A percentile compares a stretch with the other conserved stretches of the same genome.
Conservation (phyloP, 257 asterid species). For the Eucommia ulmoides region DNA sequence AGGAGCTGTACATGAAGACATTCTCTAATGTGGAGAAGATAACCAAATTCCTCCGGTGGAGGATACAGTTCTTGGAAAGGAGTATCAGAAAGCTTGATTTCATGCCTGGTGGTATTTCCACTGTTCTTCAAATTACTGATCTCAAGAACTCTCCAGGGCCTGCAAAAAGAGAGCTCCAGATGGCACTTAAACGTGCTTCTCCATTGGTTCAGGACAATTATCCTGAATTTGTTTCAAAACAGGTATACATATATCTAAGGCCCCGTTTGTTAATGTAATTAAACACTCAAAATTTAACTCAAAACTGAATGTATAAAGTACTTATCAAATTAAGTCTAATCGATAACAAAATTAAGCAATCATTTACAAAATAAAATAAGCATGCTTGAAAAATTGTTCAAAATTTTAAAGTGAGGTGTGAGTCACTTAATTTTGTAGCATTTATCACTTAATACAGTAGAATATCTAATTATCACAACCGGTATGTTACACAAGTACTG, state of each 20-base stretch:
- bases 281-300: too few relatives aligned
- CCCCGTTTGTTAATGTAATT: too few relatives aligned
- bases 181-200: constrained; percentile 75
- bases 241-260: constrained; percentile 39
- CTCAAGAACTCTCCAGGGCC: constrained; percentile 87
- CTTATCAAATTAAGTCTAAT: too few relatives aligned
- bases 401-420: too few relatives aligned
- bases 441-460: too few relatives aligned
- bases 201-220: constrained; percentile 89
- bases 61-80: constrained; percentile 64
- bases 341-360: too few relatives aligned
- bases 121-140: constrained; percentile 76
- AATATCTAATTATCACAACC: too few relatives aligned
- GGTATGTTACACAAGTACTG: too few relatives aligned
- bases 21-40: constrained; percentile 50
- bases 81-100: constrained; percentile 66
- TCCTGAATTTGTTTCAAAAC: constrained; percentile 86
- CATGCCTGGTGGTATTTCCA: constrained; percentile 59
- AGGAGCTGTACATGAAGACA: constrained; percentile 41
- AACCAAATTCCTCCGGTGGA: constrained; percentile 44
- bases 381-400: too few relatives aligned
- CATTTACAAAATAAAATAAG: too few relatives aligned
- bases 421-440: too few relatives aligned
- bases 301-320: too few relatives aligned
- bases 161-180: constrained; percentile 57